phyloP scores from a whole-genome alignment of 108 stramenopile genomes.

The Skeletonema marinoi region DNA sequence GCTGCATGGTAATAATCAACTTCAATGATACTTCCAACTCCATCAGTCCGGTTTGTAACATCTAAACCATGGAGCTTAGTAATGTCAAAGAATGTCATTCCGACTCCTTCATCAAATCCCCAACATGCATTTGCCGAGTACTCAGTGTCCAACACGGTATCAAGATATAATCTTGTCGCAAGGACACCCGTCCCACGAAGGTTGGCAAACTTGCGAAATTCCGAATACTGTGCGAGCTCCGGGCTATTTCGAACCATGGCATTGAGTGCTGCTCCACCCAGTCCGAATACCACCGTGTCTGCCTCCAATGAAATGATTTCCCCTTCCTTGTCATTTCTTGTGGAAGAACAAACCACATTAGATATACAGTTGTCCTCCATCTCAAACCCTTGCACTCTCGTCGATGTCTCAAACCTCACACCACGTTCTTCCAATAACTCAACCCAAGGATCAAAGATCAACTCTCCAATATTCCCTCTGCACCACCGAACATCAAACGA shows the following conservation, averaged over 20 bases:
- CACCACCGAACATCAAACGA: constrained; percentile 88
- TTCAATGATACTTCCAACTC: constrained; percentile 60
- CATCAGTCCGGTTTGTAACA: not conserved
- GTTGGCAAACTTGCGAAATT: constrained; percentile 74
- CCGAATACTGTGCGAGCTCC: constrained; percentile 50
- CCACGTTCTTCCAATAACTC: constrained; percentile 42
- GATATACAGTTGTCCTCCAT: constrained; percentile 10
- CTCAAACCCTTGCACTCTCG: constrained; percentile 58
- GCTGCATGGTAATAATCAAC: constrained; percentile 86
- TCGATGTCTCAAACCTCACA: constrained; percentile 54
- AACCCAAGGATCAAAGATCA: constrained; percentile 80
- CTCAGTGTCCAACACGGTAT: constrained; percentile 51
- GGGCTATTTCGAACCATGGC: constrained; percentile 62
- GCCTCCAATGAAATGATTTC: constrained; percentile 37
- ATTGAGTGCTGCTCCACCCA: constrained; percentile 75
- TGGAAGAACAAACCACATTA: constrained; percentile 11
- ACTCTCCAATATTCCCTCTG: constrained; percentile 76
- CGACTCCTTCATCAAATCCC: constrained; percentile 83
- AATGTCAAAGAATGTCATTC: constrained; percentile 86
- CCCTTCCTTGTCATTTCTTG: not conserved
- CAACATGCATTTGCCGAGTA: constrained; percentile 88
- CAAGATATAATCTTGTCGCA: constrained; percentile 75
- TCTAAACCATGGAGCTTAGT: constrained; percentile 59
- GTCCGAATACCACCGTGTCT: constrained; percentile 79
- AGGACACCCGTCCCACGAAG: constrained; percentile 75